phyloP scores from a whole-genome alignment of 225 moss, liverwort and hornwort genomes.

The Sphagnum contortum region DNA sequence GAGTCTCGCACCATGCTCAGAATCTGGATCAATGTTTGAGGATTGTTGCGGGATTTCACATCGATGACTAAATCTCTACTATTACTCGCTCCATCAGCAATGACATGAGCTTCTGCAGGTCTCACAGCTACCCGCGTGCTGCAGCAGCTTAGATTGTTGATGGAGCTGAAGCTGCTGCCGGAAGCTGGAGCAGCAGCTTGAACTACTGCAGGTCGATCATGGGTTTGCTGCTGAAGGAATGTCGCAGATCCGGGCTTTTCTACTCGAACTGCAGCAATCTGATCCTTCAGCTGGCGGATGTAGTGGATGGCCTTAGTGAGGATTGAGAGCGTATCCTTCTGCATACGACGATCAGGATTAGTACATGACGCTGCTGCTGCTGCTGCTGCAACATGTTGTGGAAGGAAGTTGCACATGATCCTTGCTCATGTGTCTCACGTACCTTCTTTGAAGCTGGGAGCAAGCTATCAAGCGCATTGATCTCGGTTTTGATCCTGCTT shows the following conservation, averaged over 20 bases:
- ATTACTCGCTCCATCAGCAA: constrained; percentile 7
- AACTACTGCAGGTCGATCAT: no score
- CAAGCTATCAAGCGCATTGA: no score
- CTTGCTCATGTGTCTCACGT: no score
- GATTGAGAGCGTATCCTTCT: constrained; percentile 48
- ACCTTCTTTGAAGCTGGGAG: no score
- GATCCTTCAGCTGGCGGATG: constrained; percentile 26
- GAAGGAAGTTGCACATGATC: no score
- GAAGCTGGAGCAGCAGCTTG: background rate
- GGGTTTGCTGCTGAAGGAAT: background rate
- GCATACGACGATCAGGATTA: constrained; percentile 4
- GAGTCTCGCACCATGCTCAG: constrained; percentile 11
- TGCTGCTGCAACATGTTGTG: no score
- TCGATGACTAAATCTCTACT: constrained; percentile 13
- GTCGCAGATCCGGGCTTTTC: constrained; percentile 1
- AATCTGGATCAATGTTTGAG: constrained; percentile 24
- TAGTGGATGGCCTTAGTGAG: constrained; percentile 37
- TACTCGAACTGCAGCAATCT: background rate
- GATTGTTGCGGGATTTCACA: constrained; percentile 16
- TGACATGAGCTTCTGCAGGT: background rate
- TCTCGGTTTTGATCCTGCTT: no score
- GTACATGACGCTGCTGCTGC: no score
- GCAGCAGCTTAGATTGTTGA: background rate
- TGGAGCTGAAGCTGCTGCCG: background rate
- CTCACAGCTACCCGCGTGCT: background rate